Evolutionary conservation across 352 stramenopile genomes (phyloP), one percentile per base, ranked within the genome.

Genomic region (Globisporangium yorkense): DNA sequence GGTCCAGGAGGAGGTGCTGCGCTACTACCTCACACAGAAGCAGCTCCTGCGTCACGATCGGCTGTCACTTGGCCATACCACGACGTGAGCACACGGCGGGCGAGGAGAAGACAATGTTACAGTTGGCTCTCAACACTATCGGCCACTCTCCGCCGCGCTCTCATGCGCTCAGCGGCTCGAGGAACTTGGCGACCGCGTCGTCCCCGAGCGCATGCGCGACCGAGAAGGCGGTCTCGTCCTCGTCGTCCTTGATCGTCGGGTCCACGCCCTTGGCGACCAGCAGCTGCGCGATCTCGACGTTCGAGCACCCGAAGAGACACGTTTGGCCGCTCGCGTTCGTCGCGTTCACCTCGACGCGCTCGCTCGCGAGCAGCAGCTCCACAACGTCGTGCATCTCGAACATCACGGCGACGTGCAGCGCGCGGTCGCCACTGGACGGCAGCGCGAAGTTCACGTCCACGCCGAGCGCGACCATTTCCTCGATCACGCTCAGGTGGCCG

Each of bases 331-430:
- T 81, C 24, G 72, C 58, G 65, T 94, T 92, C 54, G 71, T 62
- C 3, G 72, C 85, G 59, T 89, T 92, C 48, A 94, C 61, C 21
- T 88, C 54, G 56, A 88, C 70, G 40, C 66, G 57, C 46, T 80
- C 66, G 50, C 68, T 75, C 21, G 66, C 59, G 43, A 85, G 62
- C 45, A 94, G 66, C 39, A 89, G 59, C 60, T 89, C 69, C 27
- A 89, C 82, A n/a, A 94, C 77, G 20, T 88, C 75, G 45, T 88
- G 68, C 75, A 89, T 92, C 57, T 92, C 85, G 54, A 89, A 92
- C 75, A 92, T 92, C 16, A 88, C 73, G 39, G 80, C 81, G 24
- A 92, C 76, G 61, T 92, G 84, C 29, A 94, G 66, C 62, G 82
- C 80, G 33, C 80, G 70, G 59, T 94, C 85, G 9, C 83, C 84